A percentile compares a stretch with the other conserved stretches of the same genome.
These are phyloP conservation scores for Auriscalpium vulgare DNA, from an alignment of 768 basidiomycete genomes.

Conservation along the genomic window DNA sequence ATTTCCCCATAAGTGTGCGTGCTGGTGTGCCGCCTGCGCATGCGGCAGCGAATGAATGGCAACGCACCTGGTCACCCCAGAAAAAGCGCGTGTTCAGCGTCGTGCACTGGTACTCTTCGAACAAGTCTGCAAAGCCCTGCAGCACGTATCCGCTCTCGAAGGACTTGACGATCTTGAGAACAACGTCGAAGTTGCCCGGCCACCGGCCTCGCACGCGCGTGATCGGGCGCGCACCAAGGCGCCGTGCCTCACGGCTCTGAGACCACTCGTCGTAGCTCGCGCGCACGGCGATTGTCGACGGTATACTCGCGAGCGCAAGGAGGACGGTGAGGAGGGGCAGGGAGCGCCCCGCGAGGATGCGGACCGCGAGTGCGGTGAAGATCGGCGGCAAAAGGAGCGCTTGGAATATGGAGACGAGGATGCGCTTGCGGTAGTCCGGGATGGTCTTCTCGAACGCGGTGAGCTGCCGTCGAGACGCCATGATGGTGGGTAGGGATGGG, in stretches of 20 bases:
- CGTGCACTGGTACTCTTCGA: slow-evolving; percentile 19
- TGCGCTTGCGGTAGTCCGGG: slow-evolving; percentile 14
- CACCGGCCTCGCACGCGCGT: slow-evolving; percentile 24
- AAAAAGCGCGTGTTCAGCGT: slow-evolving; percentile 26
- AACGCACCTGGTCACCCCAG: slow-evolving; percentile 24
- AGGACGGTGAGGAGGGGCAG: not conserved
- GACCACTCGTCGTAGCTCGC: slow-evolving; percentile 3
- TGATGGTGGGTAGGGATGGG: not conserved
- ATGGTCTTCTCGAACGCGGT: slow-evolving; percentile 11
- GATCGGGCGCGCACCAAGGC: slow-evolving; percentile 14
- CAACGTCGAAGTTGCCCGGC: slow-evolving; percentile 26
- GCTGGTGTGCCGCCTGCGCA: not conserved
- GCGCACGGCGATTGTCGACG: slow-evolving; percentile 1
- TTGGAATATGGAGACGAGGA: slow-evolving; percentile 6
- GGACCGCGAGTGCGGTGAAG: slow-evolving; percentile 3
- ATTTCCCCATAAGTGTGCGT: not conserved
- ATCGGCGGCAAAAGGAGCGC: slow-evolving; percentile 9
- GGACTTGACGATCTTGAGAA: slow-evolving; percentile 17
- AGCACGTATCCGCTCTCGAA: slow-evolving; percentile 19
- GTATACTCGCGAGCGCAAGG: slow-evolving; percentile 4
- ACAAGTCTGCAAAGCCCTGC: slow-evolving; percentile 19
- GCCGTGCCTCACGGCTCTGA: slow-evolving; percentile 11
- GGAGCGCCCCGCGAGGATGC: not conserved
- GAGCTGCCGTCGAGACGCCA: slow-evolving; percentile 5
- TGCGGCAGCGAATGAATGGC: not conserved